These are phyloP conservation scores for Fusarium sp. DNA, from an alignment of 2,329 filamentous ascomycete genomes.

Conservation along the genomic window DNA sequence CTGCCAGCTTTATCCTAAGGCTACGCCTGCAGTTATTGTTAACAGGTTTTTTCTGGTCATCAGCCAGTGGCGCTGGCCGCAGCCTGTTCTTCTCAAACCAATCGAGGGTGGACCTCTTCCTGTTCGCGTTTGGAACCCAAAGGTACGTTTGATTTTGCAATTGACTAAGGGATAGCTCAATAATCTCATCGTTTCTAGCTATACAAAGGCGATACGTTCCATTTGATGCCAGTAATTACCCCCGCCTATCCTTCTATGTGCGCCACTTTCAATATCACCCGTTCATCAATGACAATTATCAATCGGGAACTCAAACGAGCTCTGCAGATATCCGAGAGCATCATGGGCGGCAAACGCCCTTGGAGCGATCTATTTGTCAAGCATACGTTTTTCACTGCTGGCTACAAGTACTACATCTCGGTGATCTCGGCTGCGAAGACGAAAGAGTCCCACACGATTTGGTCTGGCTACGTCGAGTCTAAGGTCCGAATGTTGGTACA, in stretches of 20 bases:
- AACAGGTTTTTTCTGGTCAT: conserved; percentile 96
- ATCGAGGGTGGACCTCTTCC: conserved; percentile 86
- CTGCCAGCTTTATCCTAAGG: conserved; percentile 95
- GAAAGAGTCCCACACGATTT: conserved; percentile 85
- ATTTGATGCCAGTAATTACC: conserved; percentile 98
- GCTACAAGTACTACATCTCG: conserved; percentile 95
- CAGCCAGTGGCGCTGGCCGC: conserved; percentile 91
- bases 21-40: conserved; percentile 87
- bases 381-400: conserved; percentile 92
- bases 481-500: conserved; percentile 89
- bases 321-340: conserved; percentile 80
- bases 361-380: conserved; percentile 93
- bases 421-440: conserved; percentile 85
- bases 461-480: conserved; percentile 93
- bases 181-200: conserved; percentile 54
- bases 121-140: conserved; percentile 94
- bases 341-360: conserved; percentile 78
- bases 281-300: conserved; percentile 87
- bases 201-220: conserved; percentile 85
- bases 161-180: neutral
- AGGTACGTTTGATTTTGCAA: conserved; percentile 61
- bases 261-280: conserved; percentile 91
- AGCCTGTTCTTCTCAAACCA: conserved; percentile 89
- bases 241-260: conserved; percentile 98
- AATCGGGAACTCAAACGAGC: conserved; percentile 84